phyloP scores from a whole-genome alignment of 2,329 filamentous ascomycete genomes.

The Plenodomus lindquistii region DNA sequence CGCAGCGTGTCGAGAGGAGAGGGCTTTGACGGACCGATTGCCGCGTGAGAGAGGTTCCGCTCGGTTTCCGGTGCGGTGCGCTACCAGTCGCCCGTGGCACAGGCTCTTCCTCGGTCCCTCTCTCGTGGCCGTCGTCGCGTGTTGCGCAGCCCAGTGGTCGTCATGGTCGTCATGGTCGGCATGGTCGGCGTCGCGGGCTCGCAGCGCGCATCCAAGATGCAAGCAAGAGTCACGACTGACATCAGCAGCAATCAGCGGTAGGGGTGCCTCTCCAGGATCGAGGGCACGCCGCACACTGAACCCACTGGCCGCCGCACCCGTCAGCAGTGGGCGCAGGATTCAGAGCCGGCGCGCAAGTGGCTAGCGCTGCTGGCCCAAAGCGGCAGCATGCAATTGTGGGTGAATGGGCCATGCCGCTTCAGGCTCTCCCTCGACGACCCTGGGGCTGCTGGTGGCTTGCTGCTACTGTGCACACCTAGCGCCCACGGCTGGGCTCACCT shows the following conservation, averaged over 20 bases:
- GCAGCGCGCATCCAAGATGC: not conserved
- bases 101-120: constrained; percentile 19
- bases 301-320: constrained; percentile 19
- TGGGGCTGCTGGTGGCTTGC: constrained; percentile 20
- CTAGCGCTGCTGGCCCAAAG: constrained; percentile 22
- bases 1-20: too few relatives aligned
- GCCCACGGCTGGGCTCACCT: constrained; percentile 16
- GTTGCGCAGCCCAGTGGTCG: not conserved
- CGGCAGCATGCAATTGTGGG: constrained; percentile 30
- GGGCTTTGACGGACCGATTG: constrained; percentile 27
- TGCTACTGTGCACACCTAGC: constrained; percentile 16
- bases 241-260: constrained; percentile 7
- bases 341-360: constrained; percentile 11
- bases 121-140: constrained; percentile 1
- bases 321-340: constrained; percentile 21
- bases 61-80: constrained; percentile 19
- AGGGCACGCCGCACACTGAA: constrained; percentile 11
- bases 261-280: constrained; percentile 5
- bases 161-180: constrained; percentile 2
- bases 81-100: constrained; percentile 3
- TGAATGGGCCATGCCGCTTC: constrained; percentile 19
- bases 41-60: constrained; percentile 15
- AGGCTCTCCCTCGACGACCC: constrained; percentile 8
- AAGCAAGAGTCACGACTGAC: constrained; percentile 5
- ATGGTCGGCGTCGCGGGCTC: not conserved